Percentiles rank a stretch among this genome's conserved stretches.
phyloP scores from a whole-genome alignment of 2,329 filamentous ascomycete species.

The Biscogniauxia mediterranea region DNA sequence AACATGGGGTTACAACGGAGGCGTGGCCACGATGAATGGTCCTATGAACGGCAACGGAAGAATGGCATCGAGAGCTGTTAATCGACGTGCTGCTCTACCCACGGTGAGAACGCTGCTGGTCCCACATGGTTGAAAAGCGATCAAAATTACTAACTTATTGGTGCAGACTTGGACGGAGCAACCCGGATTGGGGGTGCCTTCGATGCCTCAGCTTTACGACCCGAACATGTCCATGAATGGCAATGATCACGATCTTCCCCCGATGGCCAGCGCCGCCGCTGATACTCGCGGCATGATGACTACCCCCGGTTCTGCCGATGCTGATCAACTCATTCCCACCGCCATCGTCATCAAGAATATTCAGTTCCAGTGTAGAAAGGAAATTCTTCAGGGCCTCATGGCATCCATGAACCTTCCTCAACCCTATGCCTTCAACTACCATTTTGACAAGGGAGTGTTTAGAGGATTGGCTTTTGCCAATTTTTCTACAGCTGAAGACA shows the following conservation, averaged over 20 bases:
- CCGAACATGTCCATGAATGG: slow-evolving; percentile 39
- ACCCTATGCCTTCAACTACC: slow-evolving; percentile 98
- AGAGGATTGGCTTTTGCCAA: slow-evolving; percentile 95
- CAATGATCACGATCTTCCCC: slow-evolving; percentile 37
- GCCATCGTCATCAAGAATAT: slow-evolving; percentile 99
- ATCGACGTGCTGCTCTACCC: slow-evolving; percentile 63
- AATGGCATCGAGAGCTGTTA: slow-evolving; percentile 47
- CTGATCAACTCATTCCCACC: slow-evolving; percentile 92
- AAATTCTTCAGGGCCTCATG: slow-evolving; percentile 91
- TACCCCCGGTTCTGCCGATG: slow-evolving; percentile 50
- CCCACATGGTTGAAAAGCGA: slow-evolving; percentile 11
- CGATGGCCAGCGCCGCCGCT: slow-evolving; percentile 32
- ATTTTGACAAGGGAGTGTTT: slow-evolving; percentile 98
- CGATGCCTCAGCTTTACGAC: slow-evolving; percentile 35
- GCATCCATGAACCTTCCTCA: slow-evolving; percentile 89
- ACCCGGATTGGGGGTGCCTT: slow-evolving; percentile 41
- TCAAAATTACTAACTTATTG: slow-evolving; percentile 12
- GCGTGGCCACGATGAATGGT: slow-evolving; percentile 61
- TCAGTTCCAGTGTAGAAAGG: slow-evolving; percentile 96
- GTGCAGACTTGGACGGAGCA: slow-evolving; percentile 53
- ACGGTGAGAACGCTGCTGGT: slow-evolving; percentile 56
- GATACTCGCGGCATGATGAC: slow-evolving; percentile 41
- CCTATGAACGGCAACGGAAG: slow-evolving; percentile 64
- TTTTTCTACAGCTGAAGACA: slow-evolving; percentile 94
- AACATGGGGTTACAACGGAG: slow-evolving; percentile 74